Base-by-base conservation (phyloP, 257 asterid species). In the Agastache rugosa region DNA sequence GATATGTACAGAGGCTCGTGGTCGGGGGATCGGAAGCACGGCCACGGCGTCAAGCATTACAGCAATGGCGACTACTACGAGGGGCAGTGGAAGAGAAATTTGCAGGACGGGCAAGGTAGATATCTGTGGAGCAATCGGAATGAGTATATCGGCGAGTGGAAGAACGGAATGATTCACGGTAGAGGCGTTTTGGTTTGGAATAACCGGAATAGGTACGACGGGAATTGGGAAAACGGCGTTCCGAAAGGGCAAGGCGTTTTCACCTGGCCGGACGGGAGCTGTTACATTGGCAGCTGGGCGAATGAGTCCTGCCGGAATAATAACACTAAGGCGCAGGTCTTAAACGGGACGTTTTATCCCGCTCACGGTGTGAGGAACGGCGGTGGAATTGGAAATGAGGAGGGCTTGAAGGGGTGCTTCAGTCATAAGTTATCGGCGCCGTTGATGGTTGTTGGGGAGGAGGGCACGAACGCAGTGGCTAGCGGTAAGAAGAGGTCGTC, bases 101-200 rank as follows among this genome's bases (percentile, higher is more conserved):
- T 76, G 6, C 96, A 85, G n/a, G 92, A 89, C 37, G 96, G 96
- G 22, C 90, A 89, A 9, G 96, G 96, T 47, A 73, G 96, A 29
- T 89, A 89, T 44, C 74, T 83, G 3, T 89, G 96, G 92, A 79
- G 78, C 27, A 89, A 89, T 15, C 88, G 90, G 67, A 89, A 87
- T 31, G 90, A 85, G 60, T 88, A 86, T 62, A 63, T 81, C 4
- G 91, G 93, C 1, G 89, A 88, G 51, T 88, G 93, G 93, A 88
- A 77, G 16, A 76, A 23, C 19, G 87, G 93, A 20, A 48, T 79
- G 51, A 88, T 88, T 76, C 77, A 83, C 45, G 91, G 93, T 0
- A 79, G 89, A 7, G 91, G 91, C 1, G 78, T 84, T 76, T 50
- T 88, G 17, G 83, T 83, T 0, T 88, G 91, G 93, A 79, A 67